Percentiles rank a stretch among this genome's conserved stretches.
These are phyloP conservation scores for Pythium angustatum DNA, from an alignment of 352 stramenopile species.

Conservation along the genomic window DNA sequence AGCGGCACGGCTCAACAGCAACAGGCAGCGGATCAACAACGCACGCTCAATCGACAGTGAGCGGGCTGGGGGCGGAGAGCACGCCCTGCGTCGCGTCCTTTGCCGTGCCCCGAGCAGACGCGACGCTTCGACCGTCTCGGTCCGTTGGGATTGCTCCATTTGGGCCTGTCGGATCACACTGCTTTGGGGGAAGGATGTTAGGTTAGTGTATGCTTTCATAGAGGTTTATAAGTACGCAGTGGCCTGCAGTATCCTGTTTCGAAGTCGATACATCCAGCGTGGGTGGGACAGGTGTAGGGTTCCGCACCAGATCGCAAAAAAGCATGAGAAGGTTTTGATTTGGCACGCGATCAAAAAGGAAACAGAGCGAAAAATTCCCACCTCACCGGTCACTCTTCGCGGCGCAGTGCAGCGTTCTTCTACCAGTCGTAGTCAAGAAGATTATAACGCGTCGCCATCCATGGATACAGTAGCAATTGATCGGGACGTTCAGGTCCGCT, in stretches of 20 bases:
- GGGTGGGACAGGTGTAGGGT: slow-evolving; percentile 14
- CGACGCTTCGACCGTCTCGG: too few species aligned
- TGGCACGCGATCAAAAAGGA: background rate
- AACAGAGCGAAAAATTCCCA: background rate
- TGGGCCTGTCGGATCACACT: background rate
- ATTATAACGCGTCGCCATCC: too few species aligned
- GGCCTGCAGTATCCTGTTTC: background rate
- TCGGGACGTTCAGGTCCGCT: too few species aligned
- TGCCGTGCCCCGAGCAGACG: too few species aligned
- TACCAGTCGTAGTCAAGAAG: too few species aligned
- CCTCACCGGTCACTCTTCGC: background rate
- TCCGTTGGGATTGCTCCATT: background rate
- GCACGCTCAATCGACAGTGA: too few species aligned
- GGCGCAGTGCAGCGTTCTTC: background rate
- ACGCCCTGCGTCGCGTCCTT: too few species aligned
- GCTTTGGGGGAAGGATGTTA: background rate
- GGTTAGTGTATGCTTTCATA: background rate
- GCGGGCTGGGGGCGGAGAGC: too few species aligned
- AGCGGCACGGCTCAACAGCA: too few species aligned
- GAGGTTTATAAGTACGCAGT: background rate
- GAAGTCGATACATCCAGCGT: slow-evolving; percentile 1
- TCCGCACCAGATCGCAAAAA: background rate
- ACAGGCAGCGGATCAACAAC: too few species aligned
- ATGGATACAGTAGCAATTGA: too few species aligned
- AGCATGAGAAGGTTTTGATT: slow-evolving; percentile 2